Evolutionary conservation across 192 early-diverging fungal genomes (phyloP).

Genomic region (Coemansia sp.): DNA sequence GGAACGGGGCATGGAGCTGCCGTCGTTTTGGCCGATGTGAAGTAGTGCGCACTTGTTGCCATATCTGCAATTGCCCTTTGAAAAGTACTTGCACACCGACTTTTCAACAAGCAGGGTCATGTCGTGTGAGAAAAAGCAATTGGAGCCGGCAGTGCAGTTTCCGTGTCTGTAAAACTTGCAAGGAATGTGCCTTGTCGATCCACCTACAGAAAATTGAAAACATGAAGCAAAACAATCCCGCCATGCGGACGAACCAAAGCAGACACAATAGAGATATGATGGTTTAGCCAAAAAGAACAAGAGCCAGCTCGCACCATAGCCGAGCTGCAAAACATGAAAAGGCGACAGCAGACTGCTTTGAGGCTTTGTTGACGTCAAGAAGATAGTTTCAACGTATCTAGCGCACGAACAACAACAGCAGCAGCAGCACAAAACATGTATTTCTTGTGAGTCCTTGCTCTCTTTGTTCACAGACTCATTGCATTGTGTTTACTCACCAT

Average conservation of each 20-base stretch:
- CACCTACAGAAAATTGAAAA: conserved; percentile 31
- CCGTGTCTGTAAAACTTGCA: conserved; percentile 83
- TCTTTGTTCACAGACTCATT: background rate
- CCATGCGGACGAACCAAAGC: background rate
- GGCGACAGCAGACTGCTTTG: background rate
- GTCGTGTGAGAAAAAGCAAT: conserved; percentile 77
- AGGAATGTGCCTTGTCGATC: conserved; percentile 64
- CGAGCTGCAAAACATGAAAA: background rate
- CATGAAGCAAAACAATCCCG: conserved; percentile 5
- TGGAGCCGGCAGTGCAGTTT: conserved; percentile 74
- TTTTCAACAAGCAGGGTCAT: conserved; percentile 63
- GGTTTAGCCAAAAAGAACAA: background rate
- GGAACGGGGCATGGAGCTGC: background rate
- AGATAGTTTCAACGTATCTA: background rate
- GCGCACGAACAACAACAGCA: conserved; percentile 2
- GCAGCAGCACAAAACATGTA: conserved; percentile 4
- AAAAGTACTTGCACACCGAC: conserved; percentile 73
- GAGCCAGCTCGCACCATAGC: too few species aligned
- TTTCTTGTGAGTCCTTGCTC: background rate
- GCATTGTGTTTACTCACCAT: conserved; percentile 25
- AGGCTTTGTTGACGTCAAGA: background rate
- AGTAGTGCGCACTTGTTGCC: conserved; percentile 73
- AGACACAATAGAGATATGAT: conserved; percentile 6
- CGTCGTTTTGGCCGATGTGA: conserved; percentile 25
- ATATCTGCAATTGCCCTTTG: conserved; percentile 82